phyloP scores from a whole-genome alignment of 371 early-diverging fungal species.

The Dichotomocladium elegans region DNA sequence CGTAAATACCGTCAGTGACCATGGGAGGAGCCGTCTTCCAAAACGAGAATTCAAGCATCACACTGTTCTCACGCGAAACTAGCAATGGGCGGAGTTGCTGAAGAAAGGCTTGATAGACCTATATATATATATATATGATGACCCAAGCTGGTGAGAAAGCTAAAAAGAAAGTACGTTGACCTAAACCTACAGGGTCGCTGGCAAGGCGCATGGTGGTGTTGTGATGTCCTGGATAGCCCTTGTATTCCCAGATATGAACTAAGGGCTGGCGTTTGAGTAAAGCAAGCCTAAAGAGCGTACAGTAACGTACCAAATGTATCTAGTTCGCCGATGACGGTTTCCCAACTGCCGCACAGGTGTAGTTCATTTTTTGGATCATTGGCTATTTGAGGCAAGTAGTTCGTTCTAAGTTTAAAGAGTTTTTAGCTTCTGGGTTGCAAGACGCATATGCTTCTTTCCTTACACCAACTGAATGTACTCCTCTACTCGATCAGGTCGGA shows the following conservation, averaged over 20 bases:
- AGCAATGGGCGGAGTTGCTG: conserved; percentile 68
- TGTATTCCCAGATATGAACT: conserved; percentile 94
- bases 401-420: no score
- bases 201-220: conserved; percentile 50
- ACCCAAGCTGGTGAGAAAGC: not conserved
- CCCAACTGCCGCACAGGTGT: conserved; percentile 87
- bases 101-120: conserved; percentile 47
- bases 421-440: no score
- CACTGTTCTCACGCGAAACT: conserved; percentile 72
- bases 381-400: conserved; percentile 73
- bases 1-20: conserved; percentile 80
- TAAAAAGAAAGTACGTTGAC: no score
- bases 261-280: not conserved
- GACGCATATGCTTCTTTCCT: conserved; percentile 12
- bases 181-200: conserved; percentile 50
- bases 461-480: conserved; percentile 76
- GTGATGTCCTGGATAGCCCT: conserved; percentile 80
- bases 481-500: conserved; percentile 80
- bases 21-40: conserved; percentile 81
- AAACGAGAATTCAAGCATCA: conserved; percentile 90
- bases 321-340: conserved; percentile 78
- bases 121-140: not conserved
- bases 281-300: not conserved
- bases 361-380: conserved; percentile 68
- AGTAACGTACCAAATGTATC: conserved; percentile 73